phyloP scores from a whole-genome alignment of 2,329 filamentous ascomycete genomes.

The Colletotrichum karsti region DNA sequence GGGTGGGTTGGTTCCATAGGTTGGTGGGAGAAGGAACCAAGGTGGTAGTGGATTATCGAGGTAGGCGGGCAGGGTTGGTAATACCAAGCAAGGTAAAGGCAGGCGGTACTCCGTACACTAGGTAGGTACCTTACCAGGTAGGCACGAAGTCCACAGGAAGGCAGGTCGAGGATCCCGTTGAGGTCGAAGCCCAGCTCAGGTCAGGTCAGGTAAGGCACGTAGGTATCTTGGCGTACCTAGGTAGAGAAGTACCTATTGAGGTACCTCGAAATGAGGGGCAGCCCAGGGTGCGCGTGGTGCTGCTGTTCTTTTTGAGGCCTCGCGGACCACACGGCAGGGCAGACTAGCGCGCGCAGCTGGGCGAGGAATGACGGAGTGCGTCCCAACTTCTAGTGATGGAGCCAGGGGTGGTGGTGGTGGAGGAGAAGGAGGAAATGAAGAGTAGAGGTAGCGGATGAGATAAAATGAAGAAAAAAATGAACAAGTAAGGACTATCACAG shows the following conservation, averaged over 20 bases:
- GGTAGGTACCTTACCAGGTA: no score
- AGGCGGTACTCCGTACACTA: no score
- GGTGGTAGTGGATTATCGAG: constrained; percentile 2
- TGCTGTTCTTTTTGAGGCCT: constrained; percentile 23
- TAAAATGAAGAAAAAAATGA: not conserved
- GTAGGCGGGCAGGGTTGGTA: not conserved
- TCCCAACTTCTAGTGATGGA: constrained; percentile 21
- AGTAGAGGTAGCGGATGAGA: not conserved
- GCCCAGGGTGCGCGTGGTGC: constrained; percentile 13
- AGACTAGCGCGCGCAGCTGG: constrained; percentile 28
- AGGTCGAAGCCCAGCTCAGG: not conserved
- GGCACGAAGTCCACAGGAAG: no score
- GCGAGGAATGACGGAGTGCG: constrained; percentile 28
- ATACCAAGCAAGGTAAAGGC: not conserved
- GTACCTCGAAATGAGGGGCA: constrained; percentile 25
- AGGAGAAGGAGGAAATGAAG: not conserved
- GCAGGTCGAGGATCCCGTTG: not conserved
- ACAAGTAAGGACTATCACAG: not conserved
- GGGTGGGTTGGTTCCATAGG: constrained; percentile 10
- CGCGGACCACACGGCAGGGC: constrained; percentile 27
- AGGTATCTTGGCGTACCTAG: no score
- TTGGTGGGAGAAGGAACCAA: constrained; percentile 11
- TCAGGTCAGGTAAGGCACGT: no score
- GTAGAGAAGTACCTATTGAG: no score
- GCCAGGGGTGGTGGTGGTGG: not conserved